A percentile compares a stretch with the other conserved stretches of the same genome.
Evolutionary conservation across 805 yeast species (phyloP).

Genomic region (Metschnikowia bowlesiae): DNA sequence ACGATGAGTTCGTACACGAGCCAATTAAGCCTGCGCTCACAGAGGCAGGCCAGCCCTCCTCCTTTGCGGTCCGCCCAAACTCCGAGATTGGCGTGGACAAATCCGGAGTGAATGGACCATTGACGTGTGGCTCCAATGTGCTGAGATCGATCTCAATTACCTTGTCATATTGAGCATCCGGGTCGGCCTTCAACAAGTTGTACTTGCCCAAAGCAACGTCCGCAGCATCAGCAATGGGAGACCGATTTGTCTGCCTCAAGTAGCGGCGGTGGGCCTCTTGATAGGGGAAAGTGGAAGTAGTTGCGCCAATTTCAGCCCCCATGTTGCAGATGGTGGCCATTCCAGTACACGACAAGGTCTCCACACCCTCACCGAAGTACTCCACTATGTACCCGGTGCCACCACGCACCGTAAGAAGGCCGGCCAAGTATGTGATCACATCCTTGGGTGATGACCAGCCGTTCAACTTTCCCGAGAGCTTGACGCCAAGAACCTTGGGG

Average conservation of each 20-base stretch:
- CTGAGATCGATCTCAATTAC: conserved; percentile 84
- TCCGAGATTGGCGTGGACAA: conserved; percentile 87
- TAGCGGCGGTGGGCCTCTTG: conserved; percentile 75
- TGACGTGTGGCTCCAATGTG: conserved; percentile 87
- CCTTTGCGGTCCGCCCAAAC: conserved; percentile 65
- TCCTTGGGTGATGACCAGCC: conserved; percentile 99
- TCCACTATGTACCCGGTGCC: conserved; percentile 97
- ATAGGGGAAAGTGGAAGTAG: conserved; percentile 96
- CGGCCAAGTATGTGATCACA: conserved; percentile 89
- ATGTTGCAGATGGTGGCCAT: conserved; percentile 99
- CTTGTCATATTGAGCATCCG: conserved; percentile 86
- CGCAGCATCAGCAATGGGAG: conserved; percentile 77
- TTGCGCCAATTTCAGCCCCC: conserved; percentile 99
- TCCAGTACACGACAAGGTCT: conserved; percentile 89
- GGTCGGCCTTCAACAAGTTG: conserved; percentile 75
- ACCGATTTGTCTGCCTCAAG: conserved; percentile 79
- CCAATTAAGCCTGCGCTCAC: conserved; percentile 95
- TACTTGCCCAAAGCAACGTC: conserved; percentile 52
- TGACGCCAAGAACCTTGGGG: conserved; percentile 91
- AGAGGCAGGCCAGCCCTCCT: conserved; percentile 79
- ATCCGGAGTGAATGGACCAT: conserved; percentile 99
- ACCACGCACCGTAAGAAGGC: conserved; percentile 90
- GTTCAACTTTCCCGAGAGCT: conserved; percentile 78
- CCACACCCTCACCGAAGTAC: conserved; percentile 94
- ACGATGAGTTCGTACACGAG: conserved; percentile 97